Evolutionary conservation across 768 basidiomycete genomes (phyloP).

Genomic region (Hygrophorus russula): DNA sequence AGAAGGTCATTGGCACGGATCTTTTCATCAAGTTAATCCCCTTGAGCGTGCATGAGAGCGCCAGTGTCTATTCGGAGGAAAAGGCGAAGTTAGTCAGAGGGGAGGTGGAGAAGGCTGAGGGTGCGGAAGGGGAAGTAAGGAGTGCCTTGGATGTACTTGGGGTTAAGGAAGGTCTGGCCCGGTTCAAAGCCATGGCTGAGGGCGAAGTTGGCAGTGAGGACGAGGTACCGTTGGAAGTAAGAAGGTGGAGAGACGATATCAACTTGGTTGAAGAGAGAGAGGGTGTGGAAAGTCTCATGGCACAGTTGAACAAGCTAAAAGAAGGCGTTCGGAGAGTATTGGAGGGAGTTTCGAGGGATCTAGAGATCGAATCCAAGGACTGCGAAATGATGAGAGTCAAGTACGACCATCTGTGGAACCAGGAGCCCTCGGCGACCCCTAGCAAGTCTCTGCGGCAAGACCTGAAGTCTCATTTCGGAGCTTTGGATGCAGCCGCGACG

Average conservation of each 20-base stretch:
- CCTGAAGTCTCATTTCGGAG: slow-evolving; percentile 60
- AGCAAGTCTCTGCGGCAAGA: slow-evolving; percentile 68
- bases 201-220: slow-evolving; percentile 51
- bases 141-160: slow-evolving; percentile 77
- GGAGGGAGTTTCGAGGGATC: slow-evolving; percentile 45
- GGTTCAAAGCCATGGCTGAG: slow-evolving; percentile 63
- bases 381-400: slow-evolving; percentile 85
- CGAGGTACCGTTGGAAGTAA: slow-evolving; percentile 61
- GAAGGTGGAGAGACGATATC: slow-evolving; percentile 69
- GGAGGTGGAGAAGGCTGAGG: slow-evolving; percentile 82
- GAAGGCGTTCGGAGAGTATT: slow-evolving; percentile 48
- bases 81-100: slow-evolving; percentile 87
- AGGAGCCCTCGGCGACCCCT: slow-evolving; percentile 66
- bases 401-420: slow-evolving; percentile 81
- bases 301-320: slow-evolving; percentile 48
- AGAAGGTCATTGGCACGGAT: slow-evolving; percentile 89
- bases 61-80: slow-evolving; percentile 95
- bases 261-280: slow-evolving; percentile 55
- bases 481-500: slow-evolving; percentile 64
- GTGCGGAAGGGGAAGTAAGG: slow-evolving; percentile 68
- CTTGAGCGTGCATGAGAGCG: slow-evolving; percentile 90
- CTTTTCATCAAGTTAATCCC: slow-evolving; percentile 83
- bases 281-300: slow-evolving; percentile 51
- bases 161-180: slow-evolving; percentile 55
- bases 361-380: slow-evolving; percentile 77